Percentiles rank a stretch among this genome's conserved stretches.
These are phyloP conservation scores for Colletotrichum caudatum DNA, from an alignment of 2,329 filamentous ascomycete species.

Conservation along the genomic window DNA sequence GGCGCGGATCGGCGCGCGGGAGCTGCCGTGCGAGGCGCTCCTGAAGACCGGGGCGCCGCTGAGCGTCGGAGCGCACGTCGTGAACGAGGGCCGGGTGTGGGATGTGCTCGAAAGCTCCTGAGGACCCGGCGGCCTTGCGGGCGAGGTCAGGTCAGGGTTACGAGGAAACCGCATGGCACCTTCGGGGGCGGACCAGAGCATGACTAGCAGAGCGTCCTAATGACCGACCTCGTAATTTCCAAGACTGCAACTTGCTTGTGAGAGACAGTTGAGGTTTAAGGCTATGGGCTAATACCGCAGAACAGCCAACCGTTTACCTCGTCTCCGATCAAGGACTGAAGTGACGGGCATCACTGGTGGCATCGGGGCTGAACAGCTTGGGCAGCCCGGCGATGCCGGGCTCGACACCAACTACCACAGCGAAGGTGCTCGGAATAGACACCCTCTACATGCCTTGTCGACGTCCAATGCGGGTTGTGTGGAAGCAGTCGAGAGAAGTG, in stretches of 20 bases:
- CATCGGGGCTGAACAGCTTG: too few species aligned
- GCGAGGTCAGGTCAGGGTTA: background rate
- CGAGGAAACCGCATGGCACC: background rate
- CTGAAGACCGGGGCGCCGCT: conserved; percentile 40
- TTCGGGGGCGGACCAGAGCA: background rate
- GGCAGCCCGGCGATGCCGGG: background rate
- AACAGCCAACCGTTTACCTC: too few species aligned
- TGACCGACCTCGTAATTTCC: too few species aligned
- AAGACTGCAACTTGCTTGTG: too few species aligned
- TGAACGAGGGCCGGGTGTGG: conserved; percentile 48
- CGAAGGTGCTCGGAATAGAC: background rate
- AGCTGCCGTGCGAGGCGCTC: conserved; percentile 51
- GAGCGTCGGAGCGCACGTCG: conserved; percentile 43
- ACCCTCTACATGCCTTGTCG: background rate
- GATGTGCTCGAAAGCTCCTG: conserved; percentile 50
- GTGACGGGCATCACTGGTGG: too few species aligned
- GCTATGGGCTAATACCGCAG: too few species aligned
- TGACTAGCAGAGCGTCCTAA: too few species aligned
- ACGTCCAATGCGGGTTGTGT: conserved; percentile 9
- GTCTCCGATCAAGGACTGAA: too few species aligned
- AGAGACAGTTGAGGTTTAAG: too few species aligned
- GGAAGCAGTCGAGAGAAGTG: conserved; percentile 1
- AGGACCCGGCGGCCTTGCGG: background rate
- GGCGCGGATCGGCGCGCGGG: conserved; percentile 50
- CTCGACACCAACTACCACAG: background rate